A percentile compares a stretch with the other conserved stretches of the same genome.
These are phyloP conservation scores for Cucurbita ficifolia DNA, from an alignment of 306 rosid species.

Conservation along the genomic window DNA sequence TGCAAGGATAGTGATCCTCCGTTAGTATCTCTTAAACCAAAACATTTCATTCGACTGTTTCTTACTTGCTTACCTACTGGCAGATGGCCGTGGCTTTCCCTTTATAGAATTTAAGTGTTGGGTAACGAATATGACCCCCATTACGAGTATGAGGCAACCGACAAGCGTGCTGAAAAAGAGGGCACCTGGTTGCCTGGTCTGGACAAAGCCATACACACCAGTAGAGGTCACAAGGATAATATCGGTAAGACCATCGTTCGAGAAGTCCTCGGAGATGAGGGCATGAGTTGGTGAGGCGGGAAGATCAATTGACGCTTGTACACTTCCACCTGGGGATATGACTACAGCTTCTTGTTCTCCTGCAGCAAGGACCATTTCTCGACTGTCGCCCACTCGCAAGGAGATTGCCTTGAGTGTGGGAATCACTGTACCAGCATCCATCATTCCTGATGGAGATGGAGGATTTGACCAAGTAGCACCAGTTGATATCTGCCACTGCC, in stretches of 20 bases:
- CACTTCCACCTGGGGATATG: slow-evolving; percentile 77
- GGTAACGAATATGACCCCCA: slow-evolving; percentile 80
- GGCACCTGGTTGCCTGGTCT: slow-evolving; percentile 95
- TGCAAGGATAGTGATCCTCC: neutral
- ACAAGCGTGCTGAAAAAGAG: slow-evolving; percentile 91
- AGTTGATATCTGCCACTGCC: slow-evolving; percentile 93
- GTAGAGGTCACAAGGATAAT: slow-evolving; percentile 69
- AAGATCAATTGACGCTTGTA: slow-evolving; percentile 55
- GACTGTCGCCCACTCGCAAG: slow-evolving; percentile 44
- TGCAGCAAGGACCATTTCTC: slow-evolving; percentile 78
- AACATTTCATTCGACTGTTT: neutral
- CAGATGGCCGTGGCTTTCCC: slow-evolving; percentile 73
- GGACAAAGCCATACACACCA: slow-evolving; percentile 86
- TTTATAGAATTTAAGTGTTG: slow-evolving; percentile 79
- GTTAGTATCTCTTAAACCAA: neutral
- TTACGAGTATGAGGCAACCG: slow-evolving; percentile 79
- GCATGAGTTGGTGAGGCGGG: slow-evolving; percentile 81
- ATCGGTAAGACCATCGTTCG: slow-evolving; percentile 88
- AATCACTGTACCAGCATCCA: slow-evolving; percentile 63
- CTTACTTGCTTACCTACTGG: slow-evolving; percentile 39
- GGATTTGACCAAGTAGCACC: slow-evolving; percentile 91
- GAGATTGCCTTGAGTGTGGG: slow-evolving; percentile 79
- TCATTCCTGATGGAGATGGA: slow-evolving; percentile 91
- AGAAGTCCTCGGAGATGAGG: slow-evolving; percentile 70
- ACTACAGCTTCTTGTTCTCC: slow-evolving; percentile 92